phyloP scores from a whole-genome alignment of 345 rosid genomes.

The Acer yangbiense region DNA sequence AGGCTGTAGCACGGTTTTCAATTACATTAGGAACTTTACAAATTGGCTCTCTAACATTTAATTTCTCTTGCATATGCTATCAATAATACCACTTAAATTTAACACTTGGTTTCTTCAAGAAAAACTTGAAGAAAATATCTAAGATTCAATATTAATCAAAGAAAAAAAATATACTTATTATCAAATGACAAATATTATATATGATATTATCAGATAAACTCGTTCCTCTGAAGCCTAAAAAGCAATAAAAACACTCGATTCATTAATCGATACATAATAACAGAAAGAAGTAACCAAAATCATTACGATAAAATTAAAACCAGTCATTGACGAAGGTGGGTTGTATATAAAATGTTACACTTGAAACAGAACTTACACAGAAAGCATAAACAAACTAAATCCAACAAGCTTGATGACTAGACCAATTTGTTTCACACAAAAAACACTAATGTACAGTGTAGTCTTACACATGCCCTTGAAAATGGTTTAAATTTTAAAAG shows the following conservation, averaged over 20 bases:
- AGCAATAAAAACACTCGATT: too few species aligned
- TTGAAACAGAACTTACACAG: conserved; percentile 17
- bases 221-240: too few species aligned
- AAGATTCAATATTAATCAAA: too few species aligned
- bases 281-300: background rate
- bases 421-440: conserved; percentile 28
- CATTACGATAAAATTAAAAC: background rate
- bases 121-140: too few species aligned
- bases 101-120: background rate
- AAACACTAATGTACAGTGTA: conserved; percentile 44
- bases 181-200: background rate
- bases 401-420: conserved; percentile 16
- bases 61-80: background rate
- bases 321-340: background rate
- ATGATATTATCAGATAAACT: background rate
- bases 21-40: too few species aligned
- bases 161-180: too few species aligned
- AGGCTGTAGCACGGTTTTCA: too few species aligned
- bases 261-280: too few species aligned
- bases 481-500: conserved; percentile 19
- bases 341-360: conserved; percentile 6
- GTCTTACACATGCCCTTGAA: conserved; percentile 21
- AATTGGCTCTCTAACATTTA: background rate
- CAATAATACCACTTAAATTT: background rate
- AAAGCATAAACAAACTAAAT: conserved; percentile 18